phyloP scores from a whole-genome alignment of 1,284 basidiomycete genomes.

The Leccinum solheimii region DNA sequence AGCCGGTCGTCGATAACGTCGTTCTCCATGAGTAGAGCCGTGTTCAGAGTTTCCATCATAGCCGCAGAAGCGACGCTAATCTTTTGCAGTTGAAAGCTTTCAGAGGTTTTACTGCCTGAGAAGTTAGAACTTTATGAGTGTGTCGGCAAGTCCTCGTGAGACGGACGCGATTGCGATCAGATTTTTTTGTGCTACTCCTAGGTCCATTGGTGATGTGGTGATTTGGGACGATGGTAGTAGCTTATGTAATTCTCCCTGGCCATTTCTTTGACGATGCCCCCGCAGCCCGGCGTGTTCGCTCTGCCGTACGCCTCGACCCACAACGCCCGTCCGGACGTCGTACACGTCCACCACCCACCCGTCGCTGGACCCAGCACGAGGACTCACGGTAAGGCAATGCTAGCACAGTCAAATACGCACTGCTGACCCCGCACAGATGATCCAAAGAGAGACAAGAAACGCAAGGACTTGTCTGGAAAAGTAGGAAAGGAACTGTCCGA shows the following conservation, averaged over 20 bases:
- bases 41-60: not conserved
- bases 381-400: too few relatives aligned
- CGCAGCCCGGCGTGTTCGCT: too few relatives aligned
- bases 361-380: too few relatives aligned
- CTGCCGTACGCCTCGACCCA: too few relatives aligned
- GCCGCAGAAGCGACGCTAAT: not conserved
- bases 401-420: not conserved
- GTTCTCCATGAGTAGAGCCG: not conserved
- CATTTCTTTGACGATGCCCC: too few relatives aligned
- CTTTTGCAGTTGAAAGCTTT: not conserved
- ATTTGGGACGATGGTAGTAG: too few relatives aligned
- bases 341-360: too few relatives aligned
- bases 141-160: not conserved
- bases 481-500: constrained; percentile 69
- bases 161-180: too few relatives aligned
- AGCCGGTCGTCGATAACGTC: not conserved
- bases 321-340: too few relatives aligned
- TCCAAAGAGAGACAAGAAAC: constrained; percentile 57
- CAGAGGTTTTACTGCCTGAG: not conserved
- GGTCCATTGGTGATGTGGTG: too few relatives aligned
- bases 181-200: too few relatives aligned
- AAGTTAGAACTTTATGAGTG: not conserved
- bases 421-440: constrained; percentile 36
- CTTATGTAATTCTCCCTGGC: too few relatives aligned
- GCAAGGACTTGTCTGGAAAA: constrained; percentile 66